Evolutionary conservation across 2,329 filamentous ascomycete species (phyloP).

Genomic region (Helicocarpus griseus): DNA sequence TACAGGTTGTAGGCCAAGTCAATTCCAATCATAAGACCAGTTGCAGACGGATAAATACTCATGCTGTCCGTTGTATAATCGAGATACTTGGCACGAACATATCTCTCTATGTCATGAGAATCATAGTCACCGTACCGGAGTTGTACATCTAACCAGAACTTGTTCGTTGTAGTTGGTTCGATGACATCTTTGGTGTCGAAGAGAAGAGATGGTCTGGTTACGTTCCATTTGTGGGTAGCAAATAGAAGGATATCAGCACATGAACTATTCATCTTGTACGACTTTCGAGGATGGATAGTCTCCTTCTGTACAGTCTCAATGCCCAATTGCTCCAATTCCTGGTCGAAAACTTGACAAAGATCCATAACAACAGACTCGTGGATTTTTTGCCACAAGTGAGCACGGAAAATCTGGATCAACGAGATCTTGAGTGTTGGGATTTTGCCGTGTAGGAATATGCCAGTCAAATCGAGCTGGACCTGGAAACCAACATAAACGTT

Average conservation of each 20-base stretch:
- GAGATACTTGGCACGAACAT: conserved; percentile 93
- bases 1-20: conserved; percentile 97
- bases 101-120: conserved; percentile 96
- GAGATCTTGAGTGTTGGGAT: conserved; percentile 98
- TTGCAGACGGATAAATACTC: conserved; percentile 96
- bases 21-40: conserved; percentile 94
- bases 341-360: conserved; percentile 94
- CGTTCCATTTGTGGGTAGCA: conserved; percentile 97
- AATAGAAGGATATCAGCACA: conserved; percentile 96
- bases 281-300: conserved; percentile 97
- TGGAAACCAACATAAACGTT: conserved; percentile 99
- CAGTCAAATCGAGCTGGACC: conserved; percentile 92
- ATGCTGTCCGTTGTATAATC: conserved; percentile 98
- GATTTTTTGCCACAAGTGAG: conserved; percentile 99
- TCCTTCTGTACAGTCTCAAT: conserved; percentile 99
- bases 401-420: conserved; percentile 96
- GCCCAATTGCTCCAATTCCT: conserved; percentile 87
- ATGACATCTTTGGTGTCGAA: conserved; percentile 96
- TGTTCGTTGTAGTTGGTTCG: conserved; percentile 89
- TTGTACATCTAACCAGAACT: conserved; percentile 98
- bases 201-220: conserved; percentile 82
- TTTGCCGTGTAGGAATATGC: conserved; percentile 98
- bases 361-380: conserved; percentile 99
- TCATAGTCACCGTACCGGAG: conserved; percentile 96
- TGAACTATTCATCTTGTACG: conserved; percentile 99